Base-by-base conservation (phyloP, 169 alveolate genomes). In the Plasmodium vinckei region DNA sequence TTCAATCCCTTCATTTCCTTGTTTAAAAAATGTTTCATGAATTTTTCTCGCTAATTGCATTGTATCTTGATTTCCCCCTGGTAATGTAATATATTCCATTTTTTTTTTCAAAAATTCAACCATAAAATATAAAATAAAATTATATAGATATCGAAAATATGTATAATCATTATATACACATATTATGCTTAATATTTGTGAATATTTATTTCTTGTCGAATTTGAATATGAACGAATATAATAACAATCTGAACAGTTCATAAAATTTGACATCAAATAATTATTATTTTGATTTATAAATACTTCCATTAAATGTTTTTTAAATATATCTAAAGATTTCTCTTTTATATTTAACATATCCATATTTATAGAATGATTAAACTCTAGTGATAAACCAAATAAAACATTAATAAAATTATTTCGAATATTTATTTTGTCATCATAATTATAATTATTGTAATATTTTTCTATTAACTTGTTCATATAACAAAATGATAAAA, bases 401-500 rank as follows among this genome's bases (percentile, higher is more conserved):
- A 79, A 60, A 9, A 67, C 68, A 23, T 79, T 79, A 19, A 79
- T 67, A 39, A 79, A 79, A 19, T 33, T 79, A 47, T 79, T 79
- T 15, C 89, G 17, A 15, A 79, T 79, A 21, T 59, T 64, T 10
- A 65, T 70, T 27, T 67, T 79, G n/a, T 71, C 75, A 5, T 53
- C 89, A 13, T n/a, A 27, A 9, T 79, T 33, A 25, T 79, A 79
- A 17, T 15, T 47, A 53, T 64, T 68, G 23, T 67, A 79, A 49
- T 67, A 46, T 19, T 65, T 79, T 42, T 44, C 63, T 13, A 79
- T 15, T 9, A 79, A 67, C n/a, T 67, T 79, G 33, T 54, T 79
- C 89, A 79, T 79, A 21, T 79, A 79, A 33, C 72, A 67, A 47
- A 79, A 79, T 17, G 84, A 79, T 15, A 67, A 60, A 71, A 79